phyloP scores from a whole-genome alignment of 768 basidiomycete species.

The Pholiota molesta region DNA sequence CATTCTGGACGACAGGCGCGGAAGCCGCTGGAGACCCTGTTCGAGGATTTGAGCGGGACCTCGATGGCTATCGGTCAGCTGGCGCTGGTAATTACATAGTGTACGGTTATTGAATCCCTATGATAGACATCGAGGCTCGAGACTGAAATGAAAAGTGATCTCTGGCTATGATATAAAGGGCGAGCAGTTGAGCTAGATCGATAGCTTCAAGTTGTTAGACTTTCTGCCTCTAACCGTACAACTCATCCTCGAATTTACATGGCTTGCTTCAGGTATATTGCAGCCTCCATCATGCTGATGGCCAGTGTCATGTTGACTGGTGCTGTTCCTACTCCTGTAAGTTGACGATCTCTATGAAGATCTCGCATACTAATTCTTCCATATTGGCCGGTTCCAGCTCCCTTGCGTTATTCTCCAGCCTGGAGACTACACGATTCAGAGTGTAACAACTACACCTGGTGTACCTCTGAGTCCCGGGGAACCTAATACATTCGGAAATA shows the following conservation, averaged over 20 bases:
- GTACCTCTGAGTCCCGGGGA: slow-evolving; percentile 9
- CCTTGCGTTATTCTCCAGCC: slow-evolving; percentile 8
- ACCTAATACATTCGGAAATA: slow-evolving; percentile 11
- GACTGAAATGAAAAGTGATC: too few relatives aligned
- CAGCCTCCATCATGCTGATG: background rate
- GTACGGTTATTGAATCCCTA: too few relatives aligned
- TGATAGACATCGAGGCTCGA: too few relatives aligned
- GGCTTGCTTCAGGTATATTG: slow-evolving; percentile 5
- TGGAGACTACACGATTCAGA: slow-evolving; percentile 12
- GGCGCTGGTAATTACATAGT: background rate
- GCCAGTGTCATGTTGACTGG: background rate
- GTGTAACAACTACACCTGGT: slow-evolving; percentile 12
- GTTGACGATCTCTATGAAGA: background rate
- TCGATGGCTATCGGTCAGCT: background rate
- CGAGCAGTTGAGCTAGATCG: too few relatives aligned
- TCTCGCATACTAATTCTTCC: background rate
- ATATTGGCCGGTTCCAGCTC: background rate
- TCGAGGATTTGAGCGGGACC: background rate
- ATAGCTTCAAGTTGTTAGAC: too few relatives aligned
- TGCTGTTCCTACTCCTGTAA: slow-evolving; percentile 6
- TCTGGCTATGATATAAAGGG: too few relatives aligned
- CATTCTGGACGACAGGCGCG: background rate
- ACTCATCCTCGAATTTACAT: background rate
- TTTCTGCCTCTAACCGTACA: too few relatives aligned
- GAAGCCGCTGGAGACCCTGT: background rate